A percentile compares a stretch with the other conserved stretches of the same genome.
phyloP scores from a whole-genome alignment of 805 yeast species.

The Kluyveromyces dobzhanskii region DNA sequence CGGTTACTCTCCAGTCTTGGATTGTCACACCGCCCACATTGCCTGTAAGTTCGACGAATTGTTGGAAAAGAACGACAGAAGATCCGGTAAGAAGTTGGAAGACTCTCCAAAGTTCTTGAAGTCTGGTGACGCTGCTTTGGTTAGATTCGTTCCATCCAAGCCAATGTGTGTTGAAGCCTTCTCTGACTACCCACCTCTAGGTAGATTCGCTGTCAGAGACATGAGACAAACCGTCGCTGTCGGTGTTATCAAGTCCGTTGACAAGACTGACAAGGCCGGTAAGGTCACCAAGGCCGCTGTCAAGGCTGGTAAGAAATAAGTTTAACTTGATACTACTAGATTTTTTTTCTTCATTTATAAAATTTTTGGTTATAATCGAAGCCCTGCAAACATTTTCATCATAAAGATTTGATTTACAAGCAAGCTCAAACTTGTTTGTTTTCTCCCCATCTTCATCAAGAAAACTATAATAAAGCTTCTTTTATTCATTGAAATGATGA shows the following conservation, averaged over 20 bases:
- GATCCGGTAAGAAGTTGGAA: constrained; percentile 87
- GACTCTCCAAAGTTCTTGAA: constrained; percentile 88
- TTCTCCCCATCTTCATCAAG: too few relatives aligned
- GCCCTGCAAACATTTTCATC: neutral
- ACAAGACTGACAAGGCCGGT: constrained; percentile 77
- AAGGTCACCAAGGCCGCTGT: constrained; percentile 94
- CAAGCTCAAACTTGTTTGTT: neutral
- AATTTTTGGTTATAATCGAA: neutral
- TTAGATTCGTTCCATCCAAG: constrained; percentile 79
- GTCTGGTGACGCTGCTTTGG: constrained; percentile 95
- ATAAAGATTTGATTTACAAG: too few relatives aligned
- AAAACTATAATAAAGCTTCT: neutral
- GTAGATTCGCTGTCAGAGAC: constrained; percentile 98
- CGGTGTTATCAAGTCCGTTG: constrained; percentile 96
- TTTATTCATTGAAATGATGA: too few relatives aligned
- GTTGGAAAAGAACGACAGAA: constrained; percentile 79
- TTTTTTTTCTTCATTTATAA: neutral
- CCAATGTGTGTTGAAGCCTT: constrained; percentile 94
- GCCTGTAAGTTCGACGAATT: constrained; percentile 81
- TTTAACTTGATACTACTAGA: constrained; percentile 4
- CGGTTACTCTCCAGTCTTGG: constrained; percentile 87
- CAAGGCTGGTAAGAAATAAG: constrained; percentile 29
- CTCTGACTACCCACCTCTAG: constrained; percentile 92
- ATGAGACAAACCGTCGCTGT: constrained; percentile 99
- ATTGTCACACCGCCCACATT: constrained; percentile 90